phyloP scores from a whole-genome alignment of 768 basidiomycete genomes.

The Filobasidium wieringae region DNA sequence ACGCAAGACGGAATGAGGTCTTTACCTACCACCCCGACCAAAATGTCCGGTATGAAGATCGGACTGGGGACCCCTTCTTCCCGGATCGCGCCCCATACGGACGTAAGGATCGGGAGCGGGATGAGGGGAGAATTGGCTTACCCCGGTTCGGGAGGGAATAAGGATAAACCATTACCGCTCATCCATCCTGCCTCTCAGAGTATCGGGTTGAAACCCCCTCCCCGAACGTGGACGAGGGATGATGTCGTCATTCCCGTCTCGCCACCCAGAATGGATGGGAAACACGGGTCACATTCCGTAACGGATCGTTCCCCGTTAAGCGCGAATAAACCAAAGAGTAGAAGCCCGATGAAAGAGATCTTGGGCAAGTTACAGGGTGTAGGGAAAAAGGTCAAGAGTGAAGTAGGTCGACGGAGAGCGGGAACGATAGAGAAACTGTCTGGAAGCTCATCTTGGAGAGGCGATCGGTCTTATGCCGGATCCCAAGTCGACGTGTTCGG shows the following conservation, averaged over 20 bases:
- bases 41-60: background rate
- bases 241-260: background rate
- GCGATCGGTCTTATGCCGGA: background rate
- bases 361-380: background rate
- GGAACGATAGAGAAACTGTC: background rate
- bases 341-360: background rate
- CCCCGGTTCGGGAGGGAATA: background rate
- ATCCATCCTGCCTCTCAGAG: background rate
- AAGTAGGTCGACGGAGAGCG: background rate
- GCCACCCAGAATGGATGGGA: background rate
- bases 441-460: background rate
- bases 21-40: background rate
- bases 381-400: background rate
- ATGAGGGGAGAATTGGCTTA: background rate
- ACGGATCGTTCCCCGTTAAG: background rate
- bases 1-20: background rate
- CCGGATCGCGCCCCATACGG: background rate
- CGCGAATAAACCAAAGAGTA: background rate
- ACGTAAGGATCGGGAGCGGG: background rate
- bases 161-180: background rate
- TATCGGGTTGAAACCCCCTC: background rate
- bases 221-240: background rate
- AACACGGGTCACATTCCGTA: background rate
- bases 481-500: background rate
- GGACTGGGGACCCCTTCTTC: background rate